Base-by-base conservation (phyloP, 2,329 filamentous ascomycete species). In the Claviceps sp. region DNA sequence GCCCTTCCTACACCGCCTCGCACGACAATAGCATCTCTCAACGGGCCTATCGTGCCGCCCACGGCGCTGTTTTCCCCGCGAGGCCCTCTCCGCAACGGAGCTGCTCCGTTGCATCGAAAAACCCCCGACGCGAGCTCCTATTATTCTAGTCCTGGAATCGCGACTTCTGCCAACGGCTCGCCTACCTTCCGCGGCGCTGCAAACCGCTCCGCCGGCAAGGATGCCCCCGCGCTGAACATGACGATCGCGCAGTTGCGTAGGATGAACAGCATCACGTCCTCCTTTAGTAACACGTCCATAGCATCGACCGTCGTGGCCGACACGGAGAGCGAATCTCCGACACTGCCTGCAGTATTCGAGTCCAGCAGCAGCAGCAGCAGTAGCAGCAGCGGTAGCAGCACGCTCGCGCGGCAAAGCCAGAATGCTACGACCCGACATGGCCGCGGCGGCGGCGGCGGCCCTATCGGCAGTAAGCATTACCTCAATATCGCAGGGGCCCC, bases 261-360 rank as follows among this genome's bases (percentile, higher is more conserved):
- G 49, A 80, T 79, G 76, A 79, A 81, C 65, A 78, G 74, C 62
- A 64, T 72, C 50, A 59, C 76, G 45, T 76, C 71, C 58, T 66
- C 69, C 2, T 66, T 69, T 52, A 75, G 72, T 64, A 61, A 63
- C 18, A 65, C 67, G 1, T 71, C 72, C 0, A 58, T 67, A 44
- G 59, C 59, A 1, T 69, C 64, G 7, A 59, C 60, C 14, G n/a
- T 52, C 53, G 48, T 56, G 16, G 42, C 51, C 47, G 66, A 65
- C 6, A 57, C 50, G 47, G 66, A 65, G 9, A 57, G 58, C 0
- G 64, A 66, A 9, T 72, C 69, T 42, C 67, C 70, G 1, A 71
- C 69, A 8, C 56, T 74, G 18, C 67, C 70, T 0, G 61, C 57
- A 0, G 60, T 72, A 16, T 57, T 70, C 24, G 67, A 67, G 45